Base-by-base conservation (phyloP, 2,329 filamentous ascomycete species). In the Acrodontium crateriforme region DNA sequence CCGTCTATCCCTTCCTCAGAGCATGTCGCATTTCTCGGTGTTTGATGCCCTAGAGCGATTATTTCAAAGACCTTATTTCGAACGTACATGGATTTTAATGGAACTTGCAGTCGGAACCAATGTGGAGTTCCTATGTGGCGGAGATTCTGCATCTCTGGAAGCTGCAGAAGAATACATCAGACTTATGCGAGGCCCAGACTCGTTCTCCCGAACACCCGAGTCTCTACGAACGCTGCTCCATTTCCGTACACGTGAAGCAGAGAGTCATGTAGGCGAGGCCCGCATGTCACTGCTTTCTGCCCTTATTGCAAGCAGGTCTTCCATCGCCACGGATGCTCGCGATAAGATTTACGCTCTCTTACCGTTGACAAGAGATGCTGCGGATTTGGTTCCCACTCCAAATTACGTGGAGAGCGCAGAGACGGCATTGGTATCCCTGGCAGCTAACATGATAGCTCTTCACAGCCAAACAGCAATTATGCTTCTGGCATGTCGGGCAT, bases 291-390 rank as follows among this genome's bases (percentile, higher is more conserved):
- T 28, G 5, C 5, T n/a, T 5, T 16, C 12, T 6, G 17, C 25
- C 6, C 10, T 28, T 16, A 16, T 28, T 6, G 6, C 6, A 19
- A 28, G 9, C 17, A n/a, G 8, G 6, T 18, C 18, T 11, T 28
- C 9, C 15, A 9, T 19, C 10, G 25, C 25, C 6, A 28, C 16
- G 9, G 25, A 28, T 14, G 7, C 7, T 6, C 25, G 25, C n/a
- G 25, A 28, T 14, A 28, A 28, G 25, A 13, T 28, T 6, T 28
- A 28, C 17, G 25, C 25, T 22, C 13, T 28, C 16, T 11, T 18
- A 7, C 9, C 8, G 8, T 8, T 28, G 17, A 20, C 25, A 5
- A 16, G 10, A 9, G 25, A 28, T 16, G 25, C 16, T 7, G 25
- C 15, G 15, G 25, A 18, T 10, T 7, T 28, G 15, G 8, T 28